Evolutionary conservation across 2,329 filamentous ascomycete species (phyloP), one percentile per base, ranked within the genome.

Genomic region (Verticillium dahliae): DNA sequence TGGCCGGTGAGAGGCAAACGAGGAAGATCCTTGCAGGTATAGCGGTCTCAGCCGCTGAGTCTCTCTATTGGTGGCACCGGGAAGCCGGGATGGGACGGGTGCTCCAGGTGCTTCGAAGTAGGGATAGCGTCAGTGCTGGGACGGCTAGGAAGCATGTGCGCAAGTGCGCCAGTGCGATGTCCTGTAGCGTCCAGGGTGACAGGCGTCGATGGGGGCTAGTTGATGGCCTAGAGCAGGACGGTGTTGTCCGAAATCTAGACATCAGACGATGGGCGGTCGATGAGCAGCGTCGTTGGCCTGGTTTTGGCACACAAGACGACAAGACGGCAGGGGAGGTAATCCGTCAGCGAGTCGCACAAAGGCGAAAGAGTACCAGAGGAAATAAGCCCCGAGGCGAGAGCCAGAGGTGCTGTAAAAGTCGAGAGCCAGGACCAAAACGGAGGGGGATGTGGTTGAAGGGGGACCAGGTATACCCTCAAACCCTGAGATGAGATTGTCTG

Each of bases 31-130:
- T 59, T 59, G 57, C 57, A 58, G 22, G 14, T 31, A 39, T 58
- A 22, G 37, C 35, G 27, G 4, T 5, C 56, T 39, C 56, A 39
- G 57, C 34, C 27, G 41, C 31, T 59, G n/a, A 22, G 4, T 37
- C 14, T 37, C 14, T 31, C 52, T 60, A 50, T 60, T 60, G 58
- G 58, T 60, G 58, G 58, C 58, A 60, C 58, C 58, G 35, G 58
- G 45, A 60, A 60, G 45, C 45, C 58, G 58, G 58, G 58, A 55
- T 55, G 45, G 45, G 52, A 11, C 9, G 50, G 50, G 57, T 39
- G 38, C 50, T 58, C 45, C 45, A 52, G 22, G 3, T 52, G n/a
- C 45, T 52, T 52, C 45, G 18, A 11, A 52, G 45, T 1, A 13
- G 45, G 57, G 34, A 31, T 31, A 38, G 55, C 35, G 55, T 27